Base-by-base conservation (phyloP, 495 filamentous ascomycete genomes). In the Bacidia gigantensis region DNA sequence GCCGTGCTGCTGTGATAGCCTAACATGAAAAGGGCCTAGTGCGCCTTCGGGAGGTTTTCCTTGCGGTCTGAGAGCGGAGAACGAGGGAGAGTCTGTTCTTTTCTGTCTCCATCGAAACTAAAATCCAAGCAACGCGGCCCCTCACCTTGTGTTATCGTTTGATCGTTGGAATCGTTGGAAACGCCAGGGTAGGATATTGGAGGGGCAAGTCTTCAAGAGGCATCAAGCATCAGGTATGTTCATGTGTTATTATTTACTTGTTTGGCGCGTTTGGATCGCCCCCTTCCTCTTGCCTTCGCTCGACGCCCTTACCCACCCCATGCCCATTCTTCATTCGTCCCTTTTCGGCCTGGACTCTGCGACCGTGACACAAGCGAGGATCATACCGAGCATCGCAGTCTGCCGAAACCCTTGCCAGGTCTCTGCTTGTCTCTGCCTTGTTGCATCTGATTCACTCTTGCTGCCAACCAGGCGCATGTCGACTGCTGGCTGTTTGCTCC, bases 401-500 rank as follows among this genome's bases (percentile, higher is more conserved):
- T 44, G 20, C 49, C 35, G 20, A 14, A 18, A 42, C 7, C 18
- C 21, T 41, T 41, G 29, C 49, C 24, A 22, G 14, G 18, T 18
- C 45, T 20, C 49, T 44, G 32, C 35, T 42, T 44, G 20, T 18
- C 41, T 22, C 20, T 50, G 40, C 22, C 29, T 46, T 18, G 38
- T 46, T 23, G 47, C 20, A 35, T 44, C 48, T 40, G 26, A 53
- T 53, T 49, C 53, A 50, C 38, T 18, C 22, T 41, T 39, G 46
- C 24, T 53, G 26, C 52, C 55, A 49, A n/a, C 50, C 51, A 53
- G 46, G 51, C 55, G 39, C 55, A 53, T 53, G 26, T 53, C 41
- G 17, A 17, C 44, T 25, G 26, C 26, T 26, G n/a, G 22, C 9
- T 25, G 22, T 22, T 3, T 47, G 18, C 44, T 24, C n/a, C 20